Conservation (phyloP, 129 eudicot genomes). For the Lactuca sativa region DNA sequence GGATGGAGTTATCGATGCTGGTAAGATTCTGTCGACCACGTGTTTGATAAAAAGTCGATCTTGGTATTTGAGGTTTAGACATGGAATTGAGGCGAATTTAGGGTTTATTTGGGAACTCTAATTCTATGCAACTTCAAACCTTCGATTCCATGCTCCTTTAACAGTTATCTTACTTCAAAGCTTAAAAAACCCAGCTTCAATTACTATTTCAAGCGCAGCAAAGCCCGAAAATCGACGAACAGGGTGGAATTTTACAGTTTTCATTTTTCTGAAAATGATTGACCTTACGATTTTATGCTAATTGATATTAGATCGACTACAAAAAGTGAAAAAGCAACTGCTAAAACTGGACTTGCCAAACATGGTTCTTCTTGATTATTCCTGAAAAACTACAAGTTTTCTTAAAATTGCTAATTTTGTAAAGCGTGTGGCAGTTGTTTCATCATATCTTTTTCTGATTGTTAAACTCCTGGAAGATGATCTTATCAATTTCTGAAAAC, state of each 20-base stretch:
- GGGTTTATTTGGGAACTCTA: constrained; percentile 10
- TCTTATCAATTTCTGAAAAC: background rate
- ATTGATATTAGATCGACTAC: background rate
- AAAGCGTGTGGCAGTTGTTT: background rate
- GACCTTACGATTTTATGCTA: background rate
- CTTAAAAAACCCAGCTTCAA: constrained; percentile 2
- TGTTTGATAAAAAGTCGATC: constrained; percentile 10
- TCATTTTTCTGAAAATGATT: background rate
- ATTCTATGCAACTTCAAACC: background rate
- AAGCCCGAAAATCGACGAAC: background rate
- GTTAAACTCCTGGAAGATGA: background rate
- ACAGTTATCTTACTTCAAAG: background rate
- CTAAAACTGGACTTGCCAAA: background rate
- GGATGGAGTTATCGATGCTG: constrained; percentile 99
- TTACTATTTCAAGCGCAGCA: background rate
- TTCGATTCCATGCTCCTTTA: background rate
- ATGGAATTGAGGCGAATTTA: background rate
- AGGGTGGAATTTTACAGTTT: background rate
- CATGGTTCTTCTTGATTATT: constrained; percentile 4
- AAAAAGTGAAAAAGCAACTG: background rate
- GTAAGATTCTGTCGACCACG: constrained; percentile 36
- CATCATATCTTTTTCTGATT: background rate
- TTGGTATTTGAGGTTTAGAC: constrained; percentile 4
- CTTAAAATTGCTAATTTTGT: background rate
- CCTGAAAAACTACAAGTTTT: background rate